Conservation (phyloP, 2,329 filamentous ascomycete genomes). For the Aspergillus bombycis region DNA sequence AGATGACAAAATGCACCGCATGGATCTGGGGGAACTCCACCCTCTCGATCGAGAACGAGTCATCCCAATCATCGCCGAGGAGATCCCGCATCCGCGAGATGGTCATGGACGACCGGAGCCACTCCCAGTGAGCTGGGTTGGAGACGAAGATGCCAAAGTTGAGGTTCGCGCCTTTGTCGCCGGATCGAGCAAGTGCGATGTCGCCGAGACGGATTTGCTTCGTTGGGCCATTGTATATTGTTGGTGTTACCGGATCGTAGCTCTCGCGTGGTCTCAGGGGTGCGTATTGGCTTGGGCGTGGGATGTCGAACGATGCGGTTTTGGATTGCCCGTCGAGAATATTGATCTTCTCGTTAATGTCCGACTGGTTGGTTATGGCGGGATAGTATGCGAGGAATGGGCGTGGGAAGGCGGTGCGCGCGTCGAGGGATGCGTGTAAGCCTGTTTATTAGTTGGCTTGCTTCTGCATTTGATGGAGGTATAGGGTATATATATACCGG, state of each 20-base stretch:
- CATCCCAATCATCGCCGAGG: conserved; percentile 50
- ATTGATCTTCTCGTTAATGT: conserved; percentile 32
- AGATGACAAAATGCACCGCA: conserved; percentile 57
- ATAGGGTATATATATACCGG: conserved; percentile 19
- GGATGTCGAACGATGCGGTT: conserved; percentile 13
- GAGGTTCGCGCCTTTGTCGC: conserved; percentile 46
- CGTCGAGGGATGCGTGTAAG: conserved; percentile 48
- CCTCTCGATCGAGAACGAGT: conserved; percentile 48
- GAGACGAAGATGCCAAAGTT: conserved; percentile 47
- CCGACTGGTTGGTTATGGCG: conserved; percentile 35
- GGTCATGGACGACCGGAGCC: conserved; percentile 48
- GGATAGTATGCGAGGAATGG: conserved; percentile 50
- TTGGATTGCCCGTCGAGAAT: conserved; percentile 18
- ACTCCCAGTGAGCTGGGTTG: conserved; percentile 30
- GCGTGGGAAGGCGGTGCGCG: conserved; percentile 42
- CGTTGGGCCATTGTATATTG: conserved; percentile 25
- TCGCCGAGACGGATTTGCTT: conserved; percentile 47
- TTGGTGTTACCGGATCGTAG: conserved; percentile 20
- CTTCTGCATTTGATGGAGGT: background rate
- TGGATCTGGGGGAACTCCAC: conserved; percentile 51
- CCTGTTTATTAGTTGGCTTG: conserved; percentile 27
- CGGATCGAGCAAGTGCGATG: conserved; percentile 48
- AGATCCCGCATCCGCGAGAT: conserved; percentile 40
- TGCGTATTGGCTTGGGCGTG: conserved; percentile 22
- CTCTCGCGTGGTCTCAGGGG: conserved; percentile 16